phyloP scores from a whole-genome alignment of 371 early-diverging fungal genomes.

The Apophysomyces variabilis region DNA sequence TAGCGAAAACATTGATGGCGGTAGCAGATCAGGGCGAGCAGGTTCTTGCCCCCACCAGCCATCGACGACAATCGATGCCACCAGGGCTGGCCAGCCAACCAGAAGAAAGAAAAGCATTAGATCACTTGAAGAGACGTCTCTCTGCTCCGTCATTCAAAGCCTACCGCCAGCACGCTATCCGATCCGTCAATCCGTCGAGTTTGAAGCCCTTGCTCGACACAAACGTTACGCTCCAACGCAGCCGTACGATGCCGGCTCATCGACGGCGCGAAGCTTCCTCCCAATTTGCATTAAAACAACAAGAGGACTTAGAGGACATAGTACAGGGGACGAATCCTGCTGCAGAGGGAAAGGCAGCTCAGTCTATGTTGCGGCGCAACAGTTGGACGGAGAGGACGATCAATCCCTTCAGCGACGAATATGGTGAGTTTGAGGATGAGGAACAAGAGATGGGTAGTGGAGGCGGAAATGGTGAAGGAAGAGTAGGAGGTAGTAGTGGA shows the following conservation, averaged over 20 bases:
- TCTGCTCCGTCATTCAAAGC: neutral
- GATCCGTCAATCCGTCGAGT: neutral
- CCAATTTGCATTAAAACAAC: too few species aligned
- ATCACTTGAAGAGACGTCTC: neutral
- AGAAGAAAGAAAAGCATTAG: too few species aligned
- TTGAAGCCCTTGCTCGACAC: neutral
- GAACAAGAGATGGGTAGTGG: too few species aligned
- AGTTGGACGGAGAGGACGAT: neutral
- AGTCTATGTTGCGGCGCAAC: too few species aligned
- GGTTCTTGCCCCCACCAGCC: neutral
- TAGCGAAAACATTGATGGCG: neutral
- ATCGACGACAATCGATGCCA: neutral
- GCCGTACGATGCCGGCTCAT: neutral
- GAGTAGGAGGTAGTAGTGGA: neutral
- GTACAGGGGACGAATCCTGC: neutral
- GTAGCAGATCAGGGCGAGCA: neutral
- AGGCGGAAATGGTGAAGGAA: too few species aligned
- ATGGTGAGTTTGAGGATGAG: neutral
- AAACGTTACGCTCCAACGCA: neutral
- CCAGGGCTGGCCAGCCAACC: too few species aligned
- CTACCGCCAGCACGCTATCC: neutral
- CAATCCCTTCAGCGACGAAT: conserved; percentile 2
- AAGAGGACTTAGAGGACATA: neutral
- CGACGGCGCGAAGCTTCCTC: too few species aligned
- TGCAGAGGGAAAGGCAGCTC: neutral